These are phyloP conservation scores for Dalechampia spathulata DNA, from an alignment of 441 rosid genomes.

Conservation along the genomic window DNA sequence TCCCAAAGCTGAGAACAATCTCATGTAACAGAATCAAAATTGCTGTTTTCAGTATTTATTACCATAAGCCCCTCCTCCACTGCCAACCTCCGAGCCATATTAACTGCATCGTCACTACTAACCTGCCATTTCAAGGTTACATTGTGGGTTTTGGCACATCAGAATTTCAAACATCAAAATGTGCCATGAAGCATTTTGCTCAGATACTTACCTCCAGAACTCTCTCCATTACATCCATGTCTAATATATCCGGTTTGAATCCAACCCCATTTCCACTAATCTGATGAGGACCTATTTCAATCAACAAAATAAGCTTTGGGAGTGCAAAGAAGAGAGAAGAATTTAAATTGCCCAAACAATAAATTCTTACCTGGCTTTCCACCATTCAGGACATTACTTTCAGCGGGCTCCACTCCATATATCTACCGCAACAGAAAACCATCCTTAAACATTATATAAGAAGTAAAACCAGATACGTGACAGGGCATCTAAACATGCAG, in stretches of 20 bases:
- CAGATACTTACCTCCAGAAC: slow-evolving; percentile 67
- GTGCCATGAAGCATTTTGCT: neutral
- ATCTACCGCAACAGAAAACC: slow-evolving; percentile 35
- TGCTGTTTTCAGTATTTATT: slow-evolving; percentile 6
- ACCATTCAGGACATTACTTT: slow-evolving; percentile 85
- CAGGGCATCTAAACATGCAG: neutral
- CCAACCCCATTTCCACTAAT: slow-evolving; percentile 95
- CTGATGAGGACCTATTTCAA: slow-evolving; percentile 75
- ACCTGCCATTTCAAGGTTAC: slow-evolving; percentile 36
- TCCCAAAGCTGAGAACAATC: neutral
- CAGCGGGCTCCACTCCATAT: slow-evolving; percentile 91
- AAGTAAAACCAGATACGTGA: neutral
- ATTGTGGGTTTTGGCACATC: neutral
- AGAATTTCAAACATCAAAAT: neutral
- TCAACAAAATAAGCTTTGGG: neutral
- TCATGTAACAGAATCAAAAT: neutral
- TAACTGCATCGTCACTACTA: slow-evolving; percentile 75
- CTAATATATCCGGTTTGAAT: slow-evolving; percentile 89
- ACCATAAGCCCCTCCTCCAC: slow-evolving; percentile 96
- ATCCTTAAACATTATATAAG: neutral
- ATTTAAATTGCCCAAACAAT: neutral
- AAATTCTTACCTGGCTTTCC: slow-evolving; percentile 72
- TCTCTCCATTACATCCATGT: slow-evolving; percentile 91
- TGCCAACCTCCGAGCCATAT: slow-evolving; percentile 88
- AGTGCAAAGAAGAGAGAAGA: no score